These are phyloP conservation scores for Carnegiea gigantea DNA, from an alignment of 179 eudicot species.

Conservation along the genomic window DNA sequence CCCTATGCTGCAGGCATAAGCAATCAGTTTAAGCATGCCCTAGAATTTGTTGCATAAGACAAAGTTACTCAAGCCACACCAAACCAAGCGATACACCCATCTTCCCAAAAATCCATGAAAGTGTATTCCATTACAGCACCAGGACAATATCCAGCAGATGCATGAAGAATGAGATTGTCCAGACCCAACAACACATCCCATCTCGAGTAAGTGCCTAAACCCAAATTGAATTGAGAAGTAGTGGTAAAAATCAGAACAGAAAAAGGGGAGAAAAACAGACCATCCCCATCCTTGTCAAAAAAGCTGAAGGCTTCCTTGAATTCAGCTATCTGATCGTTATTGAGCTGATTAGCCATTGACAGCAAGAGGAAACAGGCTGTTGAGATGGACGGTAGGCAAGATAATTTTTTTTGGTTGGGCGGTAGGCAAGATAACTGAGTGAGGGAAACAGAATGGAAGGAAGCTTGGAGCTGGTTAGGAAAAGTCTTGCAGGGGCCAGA, in stretches of 20 bases:
- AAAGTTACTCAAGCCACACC: too few species aligned
- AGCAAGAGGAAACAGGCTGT: background rate
- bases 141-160: background rate
- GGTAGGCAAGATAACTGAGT: too few species aligned
- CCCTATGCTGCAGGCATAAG: too few species aligned
- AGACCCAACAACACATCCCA: background rate
- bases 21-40: too few species aligned
- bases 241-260: background rate
- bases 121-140: background rate
- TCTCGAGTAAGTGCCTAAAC: background rate
- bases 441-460: background rate
- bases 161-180: background rate
- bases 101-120: too few species aligned
- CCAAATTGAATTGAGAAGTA: background rate
- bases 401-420: too few species aligned
- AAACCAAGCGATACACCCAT: too few species aligned
- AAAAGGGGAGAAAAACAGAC: background rate
- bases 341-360: constrained; percentile 20
- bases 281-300: constrained; percentile 26
- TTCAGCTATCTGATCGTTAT: constrained; percentile 15
- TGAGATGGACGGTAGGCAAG: background rate
- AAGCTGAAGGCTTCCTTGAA: constrained; percentile 23
- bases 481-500: background rate
- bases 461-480: background rate
- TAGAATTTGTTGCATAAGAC: too few species aligned